Evolutionary conservation across 805 yeast genomes (phyloP), one percentile per base, ranked within the genome.

Genomic region (Naumovozyma castellii): DNA sequence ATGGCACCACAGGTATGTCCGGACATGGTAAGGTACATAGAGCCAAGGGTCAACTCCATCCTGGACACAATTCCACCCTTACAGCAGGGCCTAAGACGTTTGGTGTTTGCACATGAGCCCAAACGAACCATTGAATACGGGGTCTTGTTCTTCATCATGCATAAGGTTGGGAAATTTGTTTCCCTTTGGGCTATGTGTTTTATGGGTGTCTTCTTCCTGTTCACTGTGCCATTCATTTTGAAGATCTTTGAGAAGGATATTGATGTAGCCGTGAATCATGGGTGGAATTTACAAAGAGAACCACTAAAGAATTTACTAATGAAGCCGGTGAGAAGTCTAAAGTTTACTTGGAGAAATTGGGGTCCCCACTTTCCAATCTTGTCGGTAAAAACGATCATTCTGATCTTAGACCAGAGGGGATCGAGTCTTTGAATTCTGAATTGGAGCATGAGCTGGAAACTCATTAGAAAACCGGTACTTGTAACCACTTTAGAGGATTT

Each of bases 161-260:
- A 73, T 70, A 72, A 77, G 60, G 61, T 85, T 52, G 79, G 88
- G 42, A 75, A 82, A 25, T 67, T 78, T 72, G 65, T 84, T 56
- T 73, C 88, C 27, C 59, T 86, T 43, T 80, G 78, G 72, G 67
- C 79, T 19, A 61, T 84, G 49, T 51, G 75, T 27, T 66, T 78
- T 47, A 57, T 73, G 39, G 57, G 75, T 30, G 75, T 79, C 34
- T 59, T 80, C 35, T 54, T 68, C 18, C 71, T 80, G 12, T 87
- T 86, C 69, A 61, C 90, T 32, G 67, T 72, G 29, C 95, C 95
- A 39, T 74, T 70, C 18, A 53, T 80, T 45, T 86, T 85, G 69
- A 65, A 73, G 51, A 69, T 69, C 50, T 76, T 80, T 74, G 77
- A 84, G 71, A 69, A 70, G 55, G 78, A 81, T 66, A 80, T 86